Conservation (phyloP, 345 rosid genomes). For the Eutrema yunnanense region DNA sequence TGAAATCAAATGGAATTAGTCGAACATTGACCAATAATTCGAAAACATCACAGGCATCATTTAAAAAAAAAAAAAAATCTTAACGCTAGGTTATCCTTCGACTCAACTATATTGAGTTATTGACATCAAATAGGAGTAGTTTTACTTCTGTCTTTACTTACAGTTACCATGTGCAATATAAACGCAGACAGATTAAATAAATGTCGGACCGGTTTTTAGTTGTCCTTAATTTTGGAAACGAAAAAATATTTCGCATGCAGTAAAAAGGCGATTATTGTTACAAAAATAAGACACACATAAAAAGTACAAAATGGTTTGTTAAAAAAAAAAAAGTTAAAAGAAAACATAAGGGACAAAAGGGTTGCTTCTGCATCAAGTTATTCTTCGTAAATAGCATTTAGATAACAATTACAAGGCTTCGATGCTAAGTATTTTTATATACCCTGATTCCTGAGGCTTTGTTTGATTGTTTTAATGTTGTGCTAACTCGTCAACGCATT, state of each 20-base stretch:
- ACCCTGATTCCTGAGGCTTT: neutral
- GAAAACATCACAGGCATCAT: neutral
- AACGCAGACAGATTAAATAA: neutral
- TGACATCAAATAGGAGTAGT: neutral
- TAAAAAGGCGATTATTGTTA: neutral
- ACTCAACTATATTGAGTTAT: neutral
- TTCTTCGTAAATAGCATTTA: conserved; percentile 10
- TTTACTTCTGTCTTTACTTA: neutral
- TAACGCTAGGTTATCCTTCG: neutral
- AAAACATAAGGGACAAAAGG: conserved; percentile 12
- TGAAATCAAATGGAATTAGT: neutral
- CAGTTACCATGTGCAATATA: neutral
- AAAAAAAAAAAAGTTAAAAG: neutral
- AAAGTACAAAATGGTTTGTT: conserved; percentile 3
- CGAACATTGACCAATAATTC: neutral
- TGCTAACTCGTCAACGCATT: neutral
- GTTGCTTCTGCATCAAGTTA: conserved; percentile 27
- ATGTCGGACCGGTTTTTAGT: neutral
- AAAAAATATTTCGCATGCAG: conserved; percentile 5
- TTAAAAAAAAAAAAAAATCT: neutral
- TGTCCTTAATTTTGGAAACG: neutral
- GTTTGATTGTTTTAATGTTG: neutral
- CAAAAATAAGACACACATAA: neutral
- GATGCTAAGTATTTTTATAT: conserved; percentile 15
- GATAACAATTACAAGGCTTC: conserved; percentile 11